A percentile compares a stretch with the other conserved stretches of the same genome.
Evolutionary conservation across 352 stramenopile genomes (phyloP).

Genomic region (Hyaloperonospora arabidopsidis): DNA sequence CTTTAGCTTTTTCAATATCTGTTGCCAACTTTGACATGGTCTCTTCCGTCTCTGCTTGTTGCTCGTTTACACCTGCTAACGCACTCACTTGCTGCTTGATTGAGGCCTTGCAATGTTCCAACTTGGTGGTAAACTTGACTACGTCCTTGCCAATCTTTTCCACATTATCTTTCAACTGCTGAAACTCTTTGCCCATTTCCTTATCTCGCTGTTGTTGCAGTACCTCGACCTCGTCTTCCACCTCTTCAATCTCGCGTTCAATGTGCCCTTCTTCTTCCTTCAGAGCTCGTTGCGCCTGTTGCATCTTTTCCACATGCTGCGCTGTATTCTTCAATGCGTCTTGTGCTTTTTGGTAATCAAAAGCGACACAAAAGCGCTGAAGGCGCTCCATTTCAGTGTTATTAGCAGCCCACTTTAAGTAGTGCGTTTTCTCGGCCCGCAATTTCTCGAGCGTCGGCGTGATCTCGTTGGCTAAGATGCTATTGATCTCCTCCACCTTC

Average conservation of each 20-base stretch:
- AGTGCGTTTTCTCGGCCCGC: conserved; percentile 94
- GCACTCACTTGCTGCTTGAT: conserved; percentile 64
- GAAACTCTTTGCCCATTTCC: conserved; percentile 80
- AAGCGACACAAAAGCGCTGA: conserved; percentile 95
- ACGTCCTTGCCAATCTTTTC: conserved; percentile 75
- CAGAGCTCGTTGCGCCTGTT: conserved; percentile 76
- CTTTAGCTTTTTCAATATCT: conserved; percentile 70
- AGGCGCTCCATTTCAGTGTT: conserved; percentile 97
- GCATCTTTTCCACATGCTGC: conserved; percentile 84
- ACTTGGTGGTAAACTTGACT: conserved; percentile 79
- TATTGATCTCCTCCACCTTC: conserved; percentile 99
- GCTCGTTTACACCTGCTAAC: conserved; percentile 50
- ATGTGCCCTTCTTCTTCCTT: conserved; percentile 44
- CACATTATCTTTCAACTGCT: conserved; percentile 73
- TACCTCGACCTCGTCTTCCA: conserved; percentile 78
- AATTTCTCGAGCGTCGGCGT: conserved; percentile 98
- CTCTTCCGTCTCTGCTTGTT: conserved; percentile 70
- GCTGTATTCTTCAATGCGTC: conserved; percentile 80
- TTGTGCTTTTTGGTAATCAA: conserved; percentile 89
- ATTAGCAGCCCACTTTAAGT: conserved; percentile 97
- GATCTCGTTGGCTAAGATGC: conserved; percentile 96
- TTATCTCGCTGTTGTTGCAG: conserved; percentile 74
- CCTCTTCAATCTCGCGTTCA: conserved; percentile 59
- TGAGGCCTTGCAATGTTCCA: conserved; percentile 61
- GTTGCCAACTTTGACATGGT: conserved; percentile 75